Base-by-base conservation (phyloP, 2,329 filamentous ascomycete genomes). In the Trichophyton schoenleinii region DNA sequence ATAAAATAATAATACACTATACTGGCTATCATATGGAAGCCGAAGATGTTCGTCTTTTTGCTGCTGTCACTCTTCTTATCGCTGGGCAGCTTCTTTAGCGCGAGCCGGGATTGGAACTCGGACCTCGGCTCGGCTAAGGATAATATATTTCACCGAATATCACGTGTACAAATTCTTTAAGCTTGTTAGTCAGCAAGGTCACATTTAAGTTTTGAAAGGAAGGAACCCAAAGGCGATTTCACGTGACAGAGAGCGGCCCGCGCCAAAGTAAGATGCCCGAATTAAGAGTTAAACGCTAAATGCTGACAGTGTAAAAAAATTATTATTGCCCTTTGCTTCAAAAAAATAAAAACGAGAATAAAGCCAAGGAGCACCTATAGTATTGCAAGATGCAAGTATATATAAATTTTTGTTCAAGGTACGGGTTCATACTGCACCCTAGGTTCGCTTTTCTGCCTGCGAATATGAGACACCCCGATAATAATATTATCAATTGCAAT, bases 41-140 rank as follows among this genome's bases (percentile, higher is more conserved):
- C 42, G 42, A 48, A 20, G 46, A 52, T 15, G 20, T 52, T 28
- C 22, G 9, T 52, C 20, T 48, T 46, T 46, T 8, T 52, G 46
- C 18, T 22, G 18, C 18, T 22, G 46, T 6, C 18, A 22, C 11
- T 6, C 28, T 52, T 52, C 49, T 55, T 55, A 28, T 36, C 28
- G 18, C 28, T 31, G 28, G 6, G 18, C 18, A 36, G 20, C n/a
- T 28, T 38, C 9, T 11, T 41, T 11, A 1, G 55, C 55, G 55
- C 36, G 55, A 42, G 55, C 36, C 22, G 34, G 34, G 28, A 31
- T 31, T 31, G 28, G 34, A 38, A 38, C 55, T 25, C 64, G 64
- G 48, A 67, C 68, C 68, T 69, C 68, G 68, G 68, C 67, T 70
- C 68, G 65, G 66, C 5, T 1, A 61, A 65, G 63, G 41, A 20